Conservation (phyloP, 169 alveolate species). For the Besnoitia besnoiti region DNA sequence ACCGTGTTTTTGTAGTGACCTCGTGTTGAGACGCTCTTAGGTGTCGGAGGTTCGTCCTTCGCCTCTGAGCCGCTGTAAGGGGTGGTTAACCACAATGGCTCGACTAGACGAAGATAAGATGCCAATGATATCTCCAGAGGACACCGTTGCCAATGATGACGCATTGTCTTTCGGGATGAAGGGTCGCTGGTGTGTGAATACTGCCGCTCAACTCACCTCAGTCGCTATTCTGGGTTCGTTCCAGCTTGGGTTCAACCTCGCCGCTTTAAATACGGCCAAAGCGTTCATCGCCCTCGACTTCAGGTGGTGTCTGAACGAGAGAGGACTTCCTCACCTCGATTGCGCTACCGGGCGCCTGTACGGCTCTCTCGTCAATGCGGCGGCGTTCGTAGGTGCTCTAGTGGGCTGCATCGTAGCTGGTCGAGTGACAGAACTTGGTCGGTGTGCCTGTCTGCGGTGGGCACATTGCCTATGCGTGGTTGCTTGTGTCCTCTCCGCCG, state of each 20-base stretch:
- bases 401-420: slow-evolving; percentile 68
- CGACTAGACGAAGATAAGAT: too few relatives aligned
- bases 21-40: too few relatives aligned
- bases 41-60: too few relatives aligned
- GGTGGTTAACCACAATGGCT: too few relatives aligned
- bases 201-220: slow-evolving; percentile 59
- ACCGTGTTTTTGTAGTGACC: too few relatives aligned
- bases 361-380: slow-evolving; percentile 60
- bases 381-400: slow-evolving; percentile 58
- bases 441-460: slow-evolving; percentile 51
- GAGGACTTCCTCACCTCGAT: slow-evolving; percentile 30
- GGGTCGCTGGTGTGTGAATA: slow-evolving; percentile 35
- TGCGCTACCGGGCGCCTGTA: slow-evolving; percentile 52
- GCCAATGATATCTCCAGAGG: too few relatives aligned
- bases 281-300: slow-evolving; percentile 63
- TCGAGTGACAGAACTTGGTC: slow-evolving; percentile 56
- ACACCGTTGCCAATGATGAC: too few relatives aligned
- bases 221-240: slow-evolving; percentile 68
- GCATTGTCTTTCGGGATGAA: too few relatives aligned
- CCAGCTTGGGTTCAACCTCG: slow-evolving; percentile 68
- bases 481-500: slow-evolving; percentile 62
- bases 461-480: slow-evolving; percentile 45
- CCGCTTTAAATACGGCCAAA: slow-evolving; percentile 67
- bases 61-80: too few relatives aligned
- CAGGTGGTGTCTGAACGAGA: slow-evolving; percentile 65